phyloP scores from a whole-genome alignment of 108 stramenopile species.

The Cyclostephanos tholiformis region DNA sequence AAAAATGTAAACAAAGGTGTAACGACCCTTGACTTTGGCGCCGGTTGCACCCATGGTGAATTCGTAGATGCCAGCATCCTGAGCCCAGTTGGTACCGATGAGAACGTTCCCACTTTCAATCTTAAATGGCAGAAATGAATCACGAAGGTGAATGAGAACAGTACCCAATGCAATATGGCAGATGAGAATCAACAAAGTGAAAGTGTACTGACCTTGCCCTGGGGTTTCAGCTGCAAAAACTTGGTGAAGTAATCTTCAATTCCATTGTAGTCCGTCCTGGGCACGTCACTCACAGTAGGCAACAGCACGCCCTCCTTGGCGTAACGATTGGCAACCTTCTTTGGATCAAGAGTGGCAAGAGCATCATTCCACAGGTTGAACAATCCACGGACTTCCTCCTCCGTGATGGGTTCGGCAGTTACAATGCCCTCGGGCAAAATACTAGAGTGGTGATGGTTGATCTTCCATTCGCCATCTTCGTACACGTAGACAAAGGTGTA shows the following conservation, averaged over 20 bases:
- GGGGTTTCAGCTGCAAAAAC: conserved; percentile 43
- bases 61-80: no score
- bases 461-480: conserved; percentile 77
- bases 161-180: background rate
- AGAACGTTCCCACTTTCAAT: conserved; percentile 30
- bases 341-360: conserved; percentile 40
- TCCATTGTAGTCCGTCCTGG: conserved; percentile 31
- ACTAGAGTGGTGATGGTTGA: conserved; percentile 66
- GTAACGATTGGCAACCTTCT: conserved; percentile 34
- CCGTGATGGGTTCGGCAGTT: conserved; percentile 38
- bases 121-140: background rate
- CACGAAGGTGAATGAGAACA: background rate
- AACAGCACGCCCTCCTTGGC: conserved; percentile 36
- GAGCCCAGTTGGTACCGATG: conserved; percentile 53
- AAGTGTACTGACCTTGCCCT: conserved; percentile 28
- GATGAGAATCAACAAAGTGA: background rate
- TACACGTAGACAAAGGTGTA: conserved; percentile 68
- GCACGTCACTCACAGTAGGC: conserved; percentile 48
- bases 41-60: no score
- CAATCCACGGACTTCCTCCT: conserved; percentile 35
- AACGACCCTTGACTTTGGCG: no score
- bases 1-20: conserved; percentile 63
- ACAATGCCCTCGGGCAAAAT: conserved; percentile 55
- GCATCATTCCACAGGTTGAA: conserved; percentile 57
- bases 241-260: conserved; percentile 43